phyloP scores from a whole-genome alignment of 2,329 filamentous ascomycete species.

The Fusarium robinianum region DNA sequence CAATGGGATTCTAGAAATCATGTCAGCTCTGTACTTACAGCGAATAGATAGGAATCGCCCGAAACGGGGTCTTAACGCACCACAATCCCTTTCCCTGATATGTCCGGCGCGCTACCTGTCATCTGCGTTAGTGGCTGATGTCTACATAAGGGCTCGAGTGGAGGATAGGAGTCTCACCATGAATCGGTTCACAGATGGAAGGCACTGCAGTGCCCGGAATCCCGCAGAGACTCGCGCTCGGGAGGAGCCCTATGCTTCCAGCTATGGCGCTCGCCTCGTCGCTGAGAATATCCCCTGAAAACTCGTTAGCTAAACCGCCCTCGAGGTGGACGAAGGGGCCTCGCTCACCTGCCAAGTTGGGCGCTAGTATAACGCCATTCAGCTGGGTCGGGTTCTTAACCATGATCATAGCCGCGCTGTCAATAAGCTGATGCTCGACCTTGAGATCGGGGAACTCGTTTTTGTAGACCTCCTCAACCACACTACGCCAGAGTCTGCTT shows the following conservation, averaged over 20 bases:
- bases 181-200: conserved; percentile 31
- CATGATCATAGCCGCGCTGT: conserved; percentile 93
- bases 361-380: conserved; percentile 87
- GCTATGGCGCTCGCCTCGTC: conserved; percentile 26
- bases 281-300: conserved; percentile 27
- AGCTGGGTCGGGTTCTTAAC: conserved; percentile 84
- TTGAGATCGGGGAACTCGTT: conserved; percentile 86
- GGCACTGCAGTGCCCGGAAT: conserved; percentile 25
- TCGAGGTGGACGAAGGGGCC: conserved; percentile 19
- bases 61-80: conserved; percentile 50
- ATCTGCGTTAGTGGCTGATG: conserved; percentile 17
- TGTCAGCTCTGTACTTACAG: conserved; percentile 17
- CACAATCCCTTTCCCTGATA: conserved; percentile 24
- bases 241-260: conserved; percentile 31
- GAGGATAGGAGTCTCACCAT: conserved; percentile 23
- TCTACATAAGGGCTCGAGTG: conserved; percentile 15
- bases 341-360: conserved; percentile 58
- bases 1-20: conserved; percentile 61
- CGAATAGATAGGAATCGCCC: conserved; percentile 19
- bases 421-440: conserved; percentile 85
- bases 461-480: conserved; percentile 78
- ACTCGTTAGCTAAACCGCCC: conserved; percentile 22
- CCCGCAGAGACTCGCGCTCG: conserved; percentile 32
- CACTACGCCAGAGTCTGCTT: conserved; percentile 81
- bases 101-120: conserved; percentile 23